phyloP scores from a whole-genome alignment of 2,329 filamentous ascomycete genomes.

The Elsinoe ampelina region DNA sequence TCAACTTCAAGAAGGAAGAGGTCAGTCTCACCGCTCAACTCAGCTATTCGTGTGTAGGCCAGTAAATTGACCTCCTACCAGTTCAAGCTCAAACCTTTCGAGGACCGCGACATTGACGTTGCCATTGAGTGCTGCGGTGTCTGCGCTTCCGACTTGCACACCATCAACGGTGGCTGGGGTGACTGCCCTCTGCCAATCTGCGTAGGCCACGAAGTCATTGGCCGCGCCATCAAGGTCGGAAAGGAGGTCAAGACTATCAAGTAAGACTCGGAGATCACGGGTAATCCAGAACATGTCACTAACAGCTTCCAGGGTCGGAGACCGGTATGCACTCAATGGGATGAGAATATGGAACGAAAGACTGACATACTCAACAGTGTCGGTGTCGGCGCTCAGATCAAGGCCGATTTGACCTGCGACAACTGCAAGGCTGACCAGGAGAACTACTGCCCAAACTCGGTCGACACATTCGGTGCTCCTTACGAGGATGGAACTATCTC shows the following conservation, averaged over 20 bases:
- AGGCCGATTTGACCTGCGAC: slow-evolving; percentile 40
- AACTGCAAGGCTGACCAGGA: slow-evolving; percentile 45
- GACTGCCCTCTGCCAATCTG: slow-evolving; percentile 53
- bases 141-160: slow-evolving; percentile 42
- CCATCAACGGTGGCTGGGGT: slow-evolving; percentile 52
- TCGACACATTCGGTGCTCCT: slow-evolving; percentile 43
- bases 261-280: slow-evolving; percentile 5
- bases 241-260: slow-evolving; percentile 42
- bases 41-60: too few species aligned
- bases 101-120: slow-evolving; percentile 78
- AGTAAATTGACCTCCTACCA: slow-evolving; percentile 28
- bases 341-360: neutral
- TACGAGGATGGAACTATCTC: slow-evolving; percentile 52
- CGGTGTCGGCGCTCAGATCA: slow-evolving; percentile 43
- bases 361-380: slow-evolving; percentile 32
- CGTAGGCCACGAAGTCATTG: slow-evolving; percentile 55
- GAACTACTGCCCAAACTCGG: slow-evolving; percentile 43
- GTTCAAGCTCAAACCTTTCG: slow-evolving; percentile 78
- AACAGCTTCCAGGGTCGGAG: slow-evolving; percentile 22
- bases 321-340: slow-evolving; percentile 18
- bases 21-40: slow-evolving; percentile 28
- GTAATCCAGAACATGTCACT: neutral
- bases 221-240: slow-evolving; percentile 41
- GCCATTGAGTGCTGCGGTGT: slow-evolving; percentile 72
- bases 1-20: slow-evolving; percentile 45